Evolutionary conservation across 331 rosid species (phyloP).

Genomic region (Dryas integrifolia): DNA sequence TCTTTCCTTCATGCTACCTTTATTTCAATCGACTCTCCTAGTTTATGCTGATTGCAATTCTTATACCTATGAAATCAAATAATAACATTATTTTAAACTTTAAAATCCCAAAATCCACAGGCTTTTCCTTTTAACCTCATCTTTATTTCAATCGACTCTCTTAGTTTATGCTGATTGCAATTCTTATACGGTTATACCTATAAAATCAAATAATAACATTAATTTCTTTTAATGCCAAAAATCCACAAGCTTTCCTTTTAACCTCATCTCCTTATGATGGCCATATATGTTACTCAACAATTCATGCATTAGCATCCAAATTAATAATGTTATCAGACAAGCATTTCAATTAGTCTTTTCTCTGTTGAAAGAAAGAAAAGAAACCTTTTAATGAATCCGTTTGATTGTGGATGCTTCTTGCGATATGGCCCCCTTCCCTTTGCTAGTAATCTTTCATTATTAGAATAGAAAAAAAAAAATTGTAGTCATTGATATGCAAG

Average conservation of each 20-base stretch:
- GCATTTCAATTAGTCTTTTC: neutral
- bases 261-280: neutral
- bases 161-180: slow-evolving; percentile 12
- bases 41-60: slow-evolving; percentile 15
- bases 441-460: neutral
- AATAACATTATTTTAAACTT: neutral
- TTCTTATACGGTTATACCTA: neutral
- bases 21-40: neutral
- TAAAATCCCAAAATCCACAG: no score
- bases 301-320: neutral
- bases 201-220: neutral
- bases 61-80: neutral
- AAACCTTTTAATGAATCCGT: neutral
- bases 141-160: neutral
- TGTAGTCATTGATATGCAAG: no score
- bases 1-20: neutral
- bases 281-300: neutral
- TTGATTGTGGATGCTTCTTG: neutral
- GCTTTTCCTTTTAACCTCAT: neutral
- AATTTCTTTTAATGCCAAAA: neutral
- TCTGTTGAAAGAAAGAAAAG: neutral
- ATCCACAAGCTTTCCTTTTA: slow-evolving; percentile 3
- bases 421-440: neutral
- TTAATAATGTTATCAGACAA: neutral
- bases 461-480: neutral